Evolutionary conservation across 1,139 yeast species (phyloP), one percentile per base, ranked within the genome.

Genomic region (Candida buenavistaensis): DNA sequence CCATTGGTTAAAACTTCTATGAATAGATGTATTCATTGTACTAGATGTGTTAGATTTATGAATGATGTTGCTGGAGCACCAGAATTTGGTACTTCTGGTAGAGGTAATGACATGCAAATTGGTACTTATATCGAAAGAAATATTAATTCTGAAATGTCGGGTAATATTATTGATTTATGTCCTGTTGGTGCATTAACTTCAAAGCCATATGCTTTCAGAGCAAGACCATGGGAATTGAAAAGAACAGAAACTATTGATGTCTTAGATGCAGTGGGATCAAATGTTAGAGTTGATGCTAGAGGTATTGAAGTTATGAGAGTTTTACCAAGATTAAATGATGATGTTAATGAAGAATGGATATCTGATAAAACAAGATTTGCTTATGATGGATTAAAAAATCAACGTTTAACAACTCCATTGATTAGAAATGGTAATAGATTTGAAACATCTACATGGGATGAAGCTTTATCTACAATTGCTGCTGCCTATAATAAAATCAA

Each of bases 31-130:
- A 87, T 87, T 53, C 96, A 87, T 64, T 87, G 96, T 68, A 87
- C 96, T 19, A 77, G 96, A 60, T 87, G 96, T 72, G 89, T 87
- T 23, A 79, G 96, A 57, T 87, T 87, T 63, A 73, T 89, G 72
- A 87, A 87, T 62, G 96, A 87, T 57, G 82, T 87, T 45, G 96
- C 96, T 27, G 96, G 96, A 47, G 94, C 95, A 23, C 90, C 95
- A 17, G 96, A 87, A 63, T 75, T 87, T 45, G 96, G 96, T 50
- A 78, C 92, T 43, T 62, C 90, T 32, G 96, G 95, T 43, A 82
- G 96, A 65, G 96, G 96, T 58, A 86, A 86, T 59, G 95, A 85
- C 57, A 76, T 87, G 82, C 95, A 86, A 68, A 87, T 87, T 53
- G 96, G 96, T 49, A 87, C 95, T 28, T 87, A 86, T 59, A 80